phyloP scores from a whole-genome alignment of 2,329 filamentous ascomycete species.

The Curvularia verruculosa region DNA sequence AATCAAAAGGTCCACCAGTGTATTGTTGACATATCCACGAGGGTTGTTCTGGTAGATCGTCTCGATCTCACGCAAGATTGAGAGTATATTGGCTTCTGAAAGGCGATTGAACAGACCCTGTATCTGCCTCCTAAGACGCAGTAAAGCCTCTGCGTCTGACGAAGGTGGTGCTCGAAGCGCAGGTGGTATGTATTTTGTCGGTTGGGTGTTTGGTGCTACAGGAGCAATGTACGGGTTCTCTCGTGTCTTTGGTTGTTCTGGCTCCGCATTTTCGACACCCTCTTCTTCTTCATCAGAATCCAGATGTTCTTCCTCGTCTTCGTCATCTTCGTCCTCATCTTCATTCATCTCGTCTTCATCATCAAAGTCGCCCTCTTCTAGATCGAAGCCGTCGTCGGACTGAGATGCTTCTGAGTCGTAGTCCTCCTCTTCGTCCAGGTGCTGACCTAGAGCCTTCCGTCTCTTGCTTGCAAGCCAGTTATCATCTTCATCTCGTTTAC shows the following conservation, averaged over 20 bases:
- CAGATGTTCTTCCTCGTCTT: slow-evolving; percentile 31
- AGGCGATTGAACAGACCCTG: slow-evolving; percentile 92
- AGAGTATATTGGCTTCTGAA: slow-evolving; percentile 86
- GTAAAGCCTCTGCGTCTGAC: slow-evolving; percentile 69
- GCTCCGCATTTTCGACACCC: slow-evolving; percentile 34
- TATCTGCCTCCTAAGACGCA: slow-evolving; percentile 75
- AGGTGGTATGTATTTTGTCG: slow-evolving; percentile 84
- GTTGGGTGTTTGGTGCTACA: slow-evolving; percentile 50
- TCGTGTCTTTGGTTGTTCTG: slow-evolving; percentile 54
- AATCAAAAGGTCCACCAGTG: slow-evolving; percentile 77
- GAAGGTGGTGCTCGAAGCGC: slow-evolving; percentile 71
- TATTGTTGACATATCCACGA: slow-evolving; percentile 85
- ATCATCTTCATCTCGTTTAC: slow-evolving; percentile 63
- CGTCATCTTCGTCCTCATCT: slow-evolving; percentile 40
- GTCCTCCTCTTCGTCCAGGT: slow-evolving; percentile 33
- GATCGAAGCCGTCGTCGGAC: slow-evolving; percentile 42
- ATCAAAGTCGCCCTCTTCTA: slow-evolving; percentile 25
- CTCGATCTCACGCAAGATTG: slow-evolving; percentile 82
- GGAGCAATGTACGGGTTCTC: slow-evolving; percentile 94
- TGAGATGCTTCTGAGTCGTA: slow-evolving; percentile 27
- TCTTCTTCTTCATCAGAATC: slow-evolving; percentile 35
- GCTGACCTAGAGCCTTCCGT: slow-evolving; percentile 53
- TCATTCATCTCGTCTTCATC: slow-evolving; percentile 26
- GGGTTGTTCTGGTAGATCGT: slow-evolving; percentile 82
- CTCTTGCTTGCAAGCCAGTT: slow-evolving; percentile 66